Base-by-base conservation (phyloP, 331 rosid species). In the Quercus tomentella region DNA sequence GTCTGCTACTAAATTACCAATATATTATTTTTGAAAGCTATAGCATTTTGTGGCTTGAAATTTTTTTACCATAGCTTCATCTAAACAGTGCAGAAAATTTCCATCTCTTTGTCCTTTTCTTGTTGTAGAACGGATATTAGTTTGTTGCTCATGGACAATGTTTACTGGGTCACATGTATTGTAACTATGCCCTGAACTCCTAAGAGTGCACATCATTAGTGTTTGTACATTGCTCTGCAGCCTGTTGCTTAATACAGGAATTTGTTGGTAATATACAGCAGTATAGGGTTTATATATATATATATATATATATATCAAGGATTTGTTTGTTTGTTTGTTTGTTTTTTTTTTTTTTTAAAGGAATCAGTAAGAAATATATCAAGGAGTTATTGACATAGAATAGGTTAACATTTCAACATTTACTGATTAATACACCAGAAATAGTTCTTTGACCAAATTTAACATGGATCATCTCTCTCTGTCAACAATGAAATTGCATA, bases 401-500 rank as follows among this genome's bases (percentile, higher is more conserved):
- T 35, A 6, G 51, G 51, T 17, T 20, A 67, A 67, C 16, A 4
- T 67, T 33, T 67, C 26, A 20, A 35, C 7, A 20, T 63, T 28
- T 63, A 26, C n/a, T 63, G 70, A 28, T 63, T 28, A 28, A 14
- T 63, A 28, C 33, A 25, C 17, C 10, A 5, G 21, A 52, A n/a
- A 23, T n/a, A 33, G 45, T 68, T 41, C 4, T 68, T 21, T 20
- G 72, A 18, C 62, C 45, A 6, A 77, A 56, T 37, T 37, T 33
- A 23, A 16, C 11, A 6, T 30, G 45, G 56, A 7, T 35, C 49
- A 14, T 22, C 69, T 30, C 43, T 6, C 69, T 65, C 49, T 31
- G n/a, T 74, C 61, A 43, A 51, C 22, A 35, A 51, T 74, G 73
- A 82, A 60, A 74, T 26, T 76, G 33, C 54, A 74, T 84, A n/a